Evolutionary conservation across 192 early-diverging fungal species (phyloP), one percentile per base, ranked within the genome.

Genomic region (Umbelopsis isabellina): DNA sequence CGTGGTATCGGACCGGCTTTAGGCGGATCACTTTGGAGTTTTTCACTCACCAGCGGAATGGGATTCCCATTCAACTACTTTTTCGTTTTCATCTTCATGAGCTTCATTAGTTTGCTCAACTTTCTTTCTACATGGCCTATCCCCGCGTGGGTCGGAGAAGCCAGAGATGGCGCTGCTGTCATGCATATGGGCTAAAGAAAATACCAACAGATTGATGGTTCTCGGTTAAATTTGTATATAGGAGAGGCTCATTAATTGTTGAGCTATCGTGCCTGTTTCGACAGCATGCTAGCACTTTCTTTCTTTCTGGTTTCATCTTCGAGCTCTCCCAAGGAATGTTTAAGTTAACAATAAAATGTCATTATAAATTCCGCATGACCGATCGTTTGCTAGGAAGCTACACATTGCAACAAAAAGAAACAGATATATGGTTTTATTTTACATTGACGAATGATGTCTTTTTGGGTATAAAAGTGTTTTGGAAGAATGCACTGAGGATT

Each of bases 31-130:
- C 33, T 89, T 5, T 89, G 84, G 80, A 78, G 83, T 11, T 87
- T 82, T 72, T 87, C 86, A 4, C 67, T 87, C 12, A 76, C 75
- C 10, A 86, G 75, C 64, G 74, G 71, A 18, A 55, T 76, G 12
- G 49, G 18, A 3, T 87, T 80, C 55, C 88, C 88, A 0, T 84
- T 89, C 72, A 80, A 89, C 49, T 89, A 81, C 45, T 75, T 83
- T 55, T 35, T 89, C 45, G 80, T 87, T 51, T 74, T 72, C 16
- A 66, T 76, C 1, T 61, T 61, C 16, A 71, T 85, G 30, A 50
- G 82, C 33, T 18, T 79, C 3, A n/a, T 86, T 16, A 46, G 77
- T 0, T 81, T 77, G 30, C 27, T 61, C 55, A 61, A 61, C 30
- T 61, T 27, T 35, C 13, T 61, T 2, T 61, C 55, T 1, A n/a